phyloP scores from a whole-genome alignment of 345 rosid species.

The Fremontodendron californicum region DNA sequence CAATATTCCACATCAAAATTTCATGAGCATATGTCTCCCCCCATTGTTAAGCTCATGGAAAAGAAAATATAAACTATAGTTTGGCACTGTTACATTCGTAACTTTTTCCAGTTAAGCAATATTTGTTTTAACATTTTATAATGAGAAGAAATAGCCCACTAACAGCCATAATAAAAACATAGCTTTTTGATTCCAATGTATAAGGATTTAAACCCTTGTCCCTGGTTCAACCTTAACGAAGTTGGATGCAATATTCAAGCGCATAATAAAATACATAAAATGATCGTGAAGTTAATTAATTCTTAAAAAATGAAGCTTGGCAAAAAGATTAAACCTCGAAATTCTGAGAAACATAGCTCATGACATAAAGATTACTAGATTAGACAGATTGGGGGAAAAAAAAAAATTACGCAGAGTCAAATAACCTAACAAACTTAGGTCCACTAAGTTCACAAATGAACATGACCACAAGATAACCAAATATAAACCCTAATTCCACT shows the following conservation, averaged over 20 bases:
- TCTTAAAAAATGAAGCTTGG: background rate
- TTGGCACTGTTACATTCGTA: background rate
- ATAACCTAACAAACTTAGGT: background rate
- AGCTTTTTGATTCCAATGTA: background rate
- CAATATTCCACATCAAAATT: background rate
- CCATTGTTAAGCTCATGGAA: background rate
- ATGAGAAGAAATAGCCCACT: background rate
- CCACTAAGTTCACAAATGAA: background rate
- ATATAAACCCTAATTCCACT: background rate
- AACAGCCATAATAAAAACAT: background rate
- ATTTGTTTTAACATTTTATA: background rate
- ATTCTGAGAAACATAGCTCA: background rate
- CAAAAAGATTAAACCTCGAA: background rate
- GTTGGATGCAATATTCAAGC: background rate
- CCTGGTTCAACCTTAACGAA: background rate
- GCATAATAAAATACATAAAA: background rate
- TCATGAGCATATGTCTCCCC: background rate
- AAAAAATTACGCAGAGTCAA: background rate
- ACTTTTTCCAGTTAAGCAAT: background rate
- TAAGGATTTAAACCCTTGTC: background rate
- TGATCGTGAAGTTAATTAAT: background rate
- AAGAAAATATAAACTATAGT: background rate
- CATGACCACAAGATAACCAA: background rate
- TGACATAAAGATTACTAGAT: background rate
- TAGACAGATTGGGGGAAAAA: background rate